Base-by-base conservation (phyloP, 2,329 filamentous ascomycete genomes). In the Fusarium subglutinans region DNA sequence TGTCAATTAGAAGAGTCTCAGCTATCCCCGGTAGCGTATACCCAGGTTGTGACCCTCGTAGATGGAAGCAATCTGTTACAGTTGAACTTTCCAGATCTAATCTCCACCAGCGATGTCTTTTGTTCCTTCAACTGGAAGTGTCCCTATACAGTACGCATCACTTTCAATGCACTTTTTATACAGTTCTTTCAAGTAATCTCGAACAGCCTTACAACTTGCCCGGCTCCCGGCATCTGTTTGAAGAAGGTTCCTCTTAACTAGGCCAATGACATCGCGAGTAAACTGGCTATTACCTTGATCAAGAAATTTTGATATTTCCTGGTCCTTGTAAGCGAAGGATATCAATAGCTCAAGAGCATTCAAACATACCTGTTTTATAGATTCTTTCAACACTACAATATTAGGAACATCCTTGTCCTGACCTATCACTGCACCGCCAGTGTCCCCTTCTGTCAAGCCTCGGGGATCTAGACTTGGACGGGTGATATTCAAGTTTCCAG, bases 371-470 rank as follows among this genome's bases (percentile, higher is more conserved):
- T 26, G 8, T 26, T 20, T 10, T 14, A 53, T 20, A 20, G 48
- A 53, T 11, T 53, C 48, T 37, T 37, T 37, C 11, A 53, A 24
- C 4, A 51, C 48, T 18, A 8, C 7, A 51, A 8, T 14, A 24
- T 33, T n/a, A 14, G 30, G 5, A 33, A 6, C 5, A n/a, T 17
- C 14, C 2, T 37, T 35, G 22, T 12, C 28, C 14, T 8, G 45
- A 5, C 26, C 2, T 5, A 7, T 15, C 7, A 6, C 9, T 12
- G 2, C 26, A 48, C 26, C 8, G 4, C 17, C 26, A 28, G 18
- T 0, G 8, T 0, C 3, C 9, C 12, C 8, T 47, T 28, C 24
- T 20, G 0, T 7, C 13, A 11, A 22, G 4, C 6, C 13, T 5
- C 15, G 18, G 6, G 18, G 12, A 28, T 10, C 24, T 20, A 28